Evolutionary conservation across 2,329 filamentous ascomycete species (phyloP).

Genomic region (Colletotrichum tamarilloi): DNA sequence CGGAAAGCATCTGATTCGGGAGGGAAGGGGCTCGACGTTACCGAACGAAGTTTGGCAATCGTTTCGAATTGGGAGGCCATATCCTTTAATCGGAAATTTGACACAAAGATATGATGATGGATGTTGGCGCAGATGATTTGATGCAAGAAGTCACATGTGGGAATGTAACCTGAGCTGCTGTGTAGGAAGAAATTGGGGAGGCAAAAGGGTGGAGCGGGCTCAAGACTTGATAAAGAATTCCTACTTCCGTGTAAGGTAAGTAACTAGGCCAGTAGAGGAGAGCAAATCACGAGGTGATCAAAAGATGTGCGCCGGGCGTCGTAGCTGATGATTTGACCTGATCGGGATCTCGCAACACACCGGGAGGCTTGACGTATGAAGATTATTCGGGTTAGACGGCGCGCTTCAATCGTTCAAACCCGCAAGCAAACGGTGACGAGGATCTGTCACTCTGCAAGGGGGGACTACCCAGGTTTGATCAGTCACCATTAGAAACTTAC

Average conservation of each 20-base stretch:
- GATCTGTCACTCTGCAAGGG: slow-evolving; percentile 18
- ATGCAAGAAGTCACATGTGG: neutral
- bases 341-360: slow-evolving; percentile 25
- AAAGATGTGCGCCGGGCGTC: slow-evolving; percentile 8
- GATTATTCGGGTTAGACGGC: slow-evolving; percentile 12
- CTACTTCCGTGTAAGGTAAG: neutral
- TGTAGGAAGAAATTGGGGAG: neutral
- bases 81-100: neutral
- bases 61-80: slow-evolving; percentile 29
- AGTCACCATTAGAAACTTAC: neutral
- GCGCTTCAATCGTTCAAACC: neutral
- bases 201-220: slow-evolving; percentile 8
- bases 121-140: neutral
- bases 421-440: slow-evolving; percentile 6
- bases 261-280: neutral
- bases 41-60: slow-evolving; percentile 7
- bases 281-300: slow-evolving; percentile 6
- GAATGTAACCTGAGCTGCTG: neutral
- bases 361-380: slow-evolving; percentile 10
- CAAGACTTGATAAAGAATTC: slow-evolving; percentile 19
- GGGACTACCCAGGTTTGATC: neutral
- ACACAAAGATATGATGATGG: neutral
- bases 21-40: slow-evolving; percentile 24
- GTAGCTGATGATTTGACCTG: slow-evolving; percentile 18
- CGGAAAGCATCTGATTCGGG: slow-evolving; percentile 38